Evolutionary conservation across 768 basidiomycete genomes (phyloP).

Genomic region (Dentipellis sp.): DNA sequence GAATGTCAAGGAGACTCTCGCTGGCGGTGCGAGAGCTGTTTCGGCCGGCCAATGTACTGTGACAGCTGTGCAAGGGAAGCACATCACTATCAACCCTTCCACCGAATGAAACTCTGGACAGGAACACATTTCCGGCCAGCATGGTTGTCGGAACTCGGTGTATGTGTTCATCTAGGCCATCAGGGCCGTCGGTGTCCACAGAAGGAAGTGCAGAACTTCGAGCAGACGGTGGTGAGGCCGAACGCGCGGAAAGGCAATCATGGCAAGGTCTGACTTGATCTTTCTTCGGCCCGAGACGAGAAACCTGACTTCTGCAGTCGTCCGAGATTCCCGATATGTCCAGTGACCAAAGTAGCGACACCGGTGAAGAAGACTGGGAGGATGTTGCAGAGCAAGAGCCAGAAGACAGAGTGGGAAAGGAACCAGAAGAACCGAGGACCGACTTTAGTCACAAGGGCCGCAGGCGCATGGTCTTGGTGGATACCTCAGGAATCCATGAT

Average conservation of each 20-base stretch:
- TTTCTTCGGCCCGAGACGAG: too few species aligned
- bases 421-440: background rate
- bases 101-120: background rate
- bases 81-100: background rate
- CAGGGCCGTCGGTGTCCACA: background rate
- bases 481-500: conserved; percentile 1
- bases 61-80: too few species aligned
- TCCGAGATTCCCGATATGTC: too few species aligned
- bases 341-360: background rate
- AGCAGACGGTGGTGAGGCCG: background rate
- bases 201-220: too few species aligned
- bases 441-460: background rate
- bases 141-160: background rate
- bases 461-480: background rate
- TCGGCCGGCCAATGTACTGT: too few species aligned
- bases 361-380: background rate
- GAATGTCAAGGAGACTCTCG: too few species aligned
- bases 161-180: conserved; percentile 1
- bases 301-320: too few species aligned
- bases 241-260: too few species aligned
- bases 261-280: too few species aligned
- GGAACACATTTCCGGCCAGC: background rate
- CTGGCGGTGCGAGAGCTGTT: too few species aligned
- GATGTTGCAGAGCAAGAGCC: background rate
- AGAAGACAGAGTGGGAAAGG: too few species aligned